Conservation (phyloP, 352 stramenopile species). For the Phytophthora idaei region DNA sequence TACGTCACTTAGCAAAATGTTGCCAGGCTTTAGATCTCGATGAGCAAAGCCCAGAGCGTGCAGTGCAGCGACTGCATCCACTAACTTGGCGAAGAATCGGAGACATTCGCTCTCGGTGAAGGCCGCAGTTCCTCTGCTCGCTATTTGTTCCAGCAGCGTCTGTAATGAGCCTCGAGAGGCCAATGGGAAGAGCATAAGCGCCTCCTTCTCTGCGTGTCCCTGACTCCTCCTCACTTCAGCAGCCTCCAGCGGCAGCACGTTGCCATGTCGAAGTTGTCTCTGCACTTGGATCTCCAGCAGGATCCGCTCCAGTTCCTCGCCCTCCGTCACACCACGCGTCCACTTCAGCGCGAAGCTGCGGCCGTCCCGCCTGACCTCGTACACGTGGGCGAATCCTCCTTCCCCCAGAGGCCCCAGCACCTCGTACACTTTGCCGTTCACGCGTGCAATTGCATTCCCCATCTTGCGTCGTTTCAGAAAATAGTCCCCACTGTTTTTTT, state of each 20-base stretch:
- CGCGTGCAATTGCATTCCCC: constrained; percentile 64
- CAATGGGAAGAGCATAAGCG: constrained; percentile 69
- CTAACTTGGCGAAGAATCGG: constrained; percentile 56
- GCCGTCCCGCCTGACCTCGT: constrained; percentile 49
- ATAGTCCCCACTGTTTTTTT: constrained; percentile 2
- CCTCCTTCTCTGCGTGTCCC: constrained; percentile 46
- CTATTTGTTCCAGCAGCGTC: constrained; percentile 45
- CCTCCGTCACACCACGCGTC: constrained; percentile 54
- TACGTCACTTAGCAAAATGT: constrained; percentile 58
- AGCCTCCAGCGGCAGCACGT: constrained; percentile 61
- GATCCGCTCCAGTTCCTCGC: constrained; percentile 62
- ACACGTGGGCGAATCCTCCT: constrained; percentile 77
- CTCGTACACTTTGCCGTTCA: constrained; percentile 66
- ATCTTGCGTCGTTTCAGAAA: constrained; percentile 30
- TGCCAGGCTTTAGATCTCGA: constrained; percentile 81
- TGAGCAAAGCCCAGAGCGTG: constrained; percentile 67
- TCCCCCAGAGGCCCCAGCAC: constrained; percentile 59
- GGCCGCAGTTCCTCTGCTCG: constrained; percentile 20
- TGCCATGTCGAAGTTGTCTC: constrained; percentile 53
- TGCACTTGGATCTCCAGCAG: constrained; percentile 79
- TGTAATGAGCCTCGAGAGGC: constrained; percentile 62
- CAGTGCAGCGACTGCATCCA: constrained; percentile 63
- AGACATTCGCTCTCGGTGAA: constrained; percentile 60
- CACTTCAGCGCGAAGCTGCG: constrained; percentile 68
- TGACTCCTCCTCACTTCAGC: constrained; percentile 43